phyloP scores from a whole-genome alignment of 2,329 filamentous ascomycete species.

The Zasmidium angulare region DNA sequence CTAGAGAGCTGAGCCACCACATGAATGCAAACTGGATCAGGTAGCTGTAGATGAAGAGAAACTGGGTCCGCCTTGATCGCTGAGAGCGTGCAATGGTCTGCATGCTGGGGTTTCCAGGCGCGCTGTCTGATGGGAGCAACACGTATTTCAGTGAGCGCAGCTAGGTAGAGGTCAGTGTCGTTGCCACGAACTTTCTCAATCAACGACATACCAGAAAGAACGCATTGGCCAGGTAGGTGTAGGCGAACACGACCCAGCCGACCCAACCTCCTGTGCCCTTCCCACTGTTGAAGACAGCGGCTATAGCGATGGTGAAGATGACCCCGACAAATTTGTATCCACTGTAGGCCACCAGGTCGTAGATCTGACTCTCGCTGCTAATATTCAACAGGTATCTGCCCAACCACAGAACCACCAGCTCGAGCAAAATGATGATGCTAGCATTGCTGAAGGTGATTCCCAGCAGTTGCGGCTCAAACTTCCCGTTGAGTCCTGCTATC shows the following conservation, averaged over 20 bases:
- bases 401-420: constrained; percentile 86
- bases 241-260: constrained; percentile 84
- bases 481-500: constrained; percentile 81
- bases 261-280: constrained; percentile 83
- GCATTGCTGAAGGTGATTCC: constrained; percentile 85
- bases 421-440: constrained; percentile 77
- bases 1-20: constrained; percentile 68
- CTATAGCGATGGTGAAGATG: constrained; percentile 79
- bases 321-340: constrained; percentile 99
- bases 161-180: constrained; percentile 47
- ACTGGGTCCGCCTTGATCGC: constrained; percentile 83
- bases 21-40: constrained; percentile 92
- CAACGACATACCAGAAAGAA: constrained; percentile 73
- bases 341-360: constrained; percentile 92
- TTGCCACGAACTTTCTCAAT: background rate
- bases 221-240: constrained; percentile 91
- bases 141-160: constrained; percentile 96
- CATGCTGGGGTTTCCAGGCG: constrained; percentile 63
- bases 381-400: constrained; percentile 94
- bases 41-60: constrained; percentile 92
- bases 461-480: constrained; percentile 91
- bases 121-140: constrained; percentile 77
- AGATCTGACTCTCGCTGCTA: constrained; percentile 86
- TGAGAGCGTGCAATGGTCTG: constrained; percentile 79
- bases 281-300: constrained; percentile 74